phyloP scores from a whole-genome alignment of 352 stramenopile genomes.

The Phytophthora idaei region DNA sequence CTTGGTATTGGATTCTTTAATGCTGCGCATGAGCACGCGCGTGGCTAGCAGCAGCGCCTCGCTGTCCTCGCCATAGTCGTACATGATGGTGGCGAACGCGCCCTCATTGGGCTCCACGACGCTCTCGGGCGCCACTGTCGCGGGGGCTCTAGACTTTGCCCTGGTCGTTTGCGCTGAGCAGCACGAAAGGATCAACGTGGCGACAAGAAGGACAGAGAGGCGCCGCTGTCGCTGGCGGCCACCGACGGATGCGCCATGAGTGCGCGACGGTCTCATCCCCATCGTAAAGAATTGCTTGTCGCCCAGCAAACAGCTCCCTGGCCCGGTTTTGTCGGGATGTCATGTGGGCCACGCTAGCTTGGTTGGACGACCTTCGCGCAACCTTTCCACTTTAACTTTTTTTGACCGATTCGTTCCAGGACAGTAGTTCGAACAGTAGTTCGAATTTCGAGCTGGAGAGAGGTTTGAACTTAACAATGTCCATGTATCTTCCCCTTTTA shows the following conservation, averaged over 20 bases:
- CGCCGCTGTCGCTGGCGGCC: neutral
- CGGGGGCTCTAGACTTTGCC: conserved; percentile 3
- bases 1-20: conserved; percentile 67
- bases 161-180: conserved; percentile 3
- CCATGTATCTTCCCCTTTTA: too few relatives aligned
- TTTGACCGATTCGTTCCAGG: too few relatives aligned
- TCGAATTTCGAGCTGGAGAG: too few relatives aligned
- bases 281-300: conserved; percentile 26
- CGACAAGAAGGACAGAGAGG: conserved; percentile 6
- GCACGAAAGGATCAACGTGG: conserved; percentile 4
- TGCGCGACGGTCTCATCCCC: conserved; percentile 29
- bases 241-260: conserved; percentile 8
- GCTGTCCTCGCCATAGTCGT: conserved; percentile 68
- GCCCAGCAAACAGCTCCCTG: conserved; percentile 11
- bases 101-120: conserved; percentile 43
- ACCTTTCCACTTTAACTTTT: conserved; percentile 17
- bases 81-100: conserved; percentile 75
- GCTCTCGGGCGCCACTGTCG: conserved; percentile 22
- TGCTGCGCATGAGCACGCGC: conserved; percentile 72
- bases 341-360: conserved; percentile 9
- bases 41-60: conserved; percentile 65
- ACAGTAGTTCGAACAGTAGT: too few relatives aligned
- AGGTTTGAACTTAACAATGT: too few relatives aligned
- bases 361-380: conserved; percentile 15
- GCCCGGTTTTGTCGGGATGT: conserved; percentile 8